These are phyloP conservation scores for Multifurca ochricompacta DNA, from an alignment of 768 basidiomycete species.

Conservation along the genomic window DNA sequence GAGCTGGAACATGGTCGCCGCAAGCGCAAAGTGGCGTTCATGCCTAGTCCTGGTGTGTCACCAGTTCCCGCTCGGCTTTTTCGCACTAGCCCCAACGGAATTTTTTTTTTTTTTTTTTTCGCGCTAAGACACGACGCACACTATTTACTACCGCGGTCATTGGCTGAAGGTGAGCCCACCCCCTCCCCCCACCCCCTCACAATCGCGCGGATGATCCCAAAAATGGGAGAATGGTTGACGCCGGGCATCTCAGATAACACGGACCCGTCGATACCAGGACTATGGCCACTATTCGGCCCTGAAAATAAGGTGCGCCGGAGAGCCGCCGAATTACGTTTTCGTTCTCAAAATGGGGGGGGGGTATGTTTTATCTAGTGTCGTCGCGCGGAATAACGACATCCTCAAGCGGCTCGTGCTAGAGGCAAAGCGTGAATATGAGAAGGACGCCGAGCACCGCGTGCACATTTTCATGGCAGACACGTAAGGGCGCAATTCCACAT, in stretches of 20 bases:
- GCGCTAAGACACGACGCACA: slow-evolving; percentile 81
- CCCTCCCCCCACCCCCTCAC: no score
- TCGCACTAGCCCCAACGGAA: slow-evolving; percentile 9
- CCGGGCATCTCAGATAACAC: slow-evolving; percentile 55
- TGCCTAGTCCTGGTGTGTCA: slow-evolving; percentile 70
- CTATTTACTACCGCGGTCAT: slow-evolving; percentile 84
- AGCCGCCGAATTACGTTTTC: slow-evolving; percentile 21
- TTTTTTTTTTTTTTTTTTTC: slow-evolving; percentile 10
- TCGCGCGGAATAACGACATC: slow-evolving; percentile 82
- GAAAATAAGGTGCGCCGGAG: slow-evolving; percentile 60
- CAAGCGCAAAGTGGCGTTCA: slow-evolving; percentile 75
- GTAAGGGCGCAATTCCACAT: slow-evolving; percentile 40
- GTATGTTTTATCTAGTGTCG: no score
- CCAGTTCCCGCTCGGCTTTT: slow-evolving; percentile 8
- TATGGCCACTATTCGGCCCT: slow-evolving; percentile 66
- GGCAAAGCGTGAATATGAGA: slow-evolving; percentile 84
- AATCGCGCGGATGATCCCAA: slow-evolving; percentile 11
- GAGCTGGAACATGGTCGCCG: slow-evolving; percentile 60
- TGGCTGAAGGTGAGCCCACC: slow-evolving; percentile 79
- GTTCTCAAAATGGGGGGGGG: no score
- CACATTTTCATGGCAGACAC: slow-evolving; percentile 86
- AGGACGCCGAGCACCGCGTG: slow-evolving; percentile 84
- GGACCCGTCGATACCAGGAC: slow-evolving; percentile 69
- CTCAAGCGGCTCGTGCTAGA: slow-evolving; percentile 81
- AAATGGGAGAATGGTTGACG: slow-evolving; percentile 11